Evolutionary conservation across 345 rosid species (phyloP).

Genomic region (Eucalyptus cloeziana): DNA sequence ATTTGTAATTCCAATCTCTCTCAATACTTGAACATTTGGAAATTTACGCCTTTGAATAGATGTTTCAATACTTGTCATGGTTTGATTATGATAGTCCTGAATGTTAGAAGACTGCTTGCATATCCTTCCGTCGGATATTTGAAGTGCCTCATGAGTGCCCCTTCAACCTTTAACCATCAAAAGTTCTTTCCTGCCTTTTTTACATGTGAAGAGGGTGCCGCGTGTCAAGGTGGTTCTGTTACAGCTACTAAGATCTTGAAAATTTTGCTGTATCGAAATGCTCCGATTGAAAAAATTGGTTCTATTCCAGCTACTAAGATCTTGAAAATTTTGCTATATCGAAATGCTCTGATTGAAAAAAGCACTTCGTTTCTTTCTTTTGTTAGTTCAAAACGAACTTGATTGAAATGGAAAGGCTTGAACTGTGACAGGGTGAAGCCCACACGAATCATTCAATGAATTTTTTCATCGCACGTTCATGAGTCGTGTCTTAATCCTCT

Average conservation of each 20-base stretch:
- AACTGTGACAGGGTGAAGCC: neutral
- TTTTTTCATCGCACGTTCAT: neutral
- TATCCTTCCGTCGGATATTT: neutral
- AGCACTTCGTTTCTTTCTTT: neutral
- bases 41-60: neutral
- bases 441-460: neutral
- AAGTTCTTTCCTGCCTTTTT: neutral
- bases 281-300: neutral
- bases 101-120: neutral
- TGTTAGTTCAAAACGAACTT: neutral
- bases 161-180: neutral
- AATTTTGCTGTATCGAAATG: neutral
- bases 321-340: too few relatives aligned
- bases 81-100: neutral
- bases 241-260: neutral
- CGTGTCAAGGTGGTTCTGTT: neutral
- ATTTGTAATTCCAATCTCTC: neutral
- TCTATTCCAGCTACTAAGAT: too few relatives aligned
- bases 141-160: neutral
- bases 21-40: neutral
- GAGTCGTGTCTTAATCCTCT: neutral
- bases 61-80: neutral
- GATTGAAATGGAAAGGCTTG: neutral
- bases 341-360: neutral
- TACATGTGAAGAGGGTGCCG: neutral